Evolutionary conservation across 768 basidiomycete genomes (phyloP).

Genomic region (Lactarius indigo): DNA sequence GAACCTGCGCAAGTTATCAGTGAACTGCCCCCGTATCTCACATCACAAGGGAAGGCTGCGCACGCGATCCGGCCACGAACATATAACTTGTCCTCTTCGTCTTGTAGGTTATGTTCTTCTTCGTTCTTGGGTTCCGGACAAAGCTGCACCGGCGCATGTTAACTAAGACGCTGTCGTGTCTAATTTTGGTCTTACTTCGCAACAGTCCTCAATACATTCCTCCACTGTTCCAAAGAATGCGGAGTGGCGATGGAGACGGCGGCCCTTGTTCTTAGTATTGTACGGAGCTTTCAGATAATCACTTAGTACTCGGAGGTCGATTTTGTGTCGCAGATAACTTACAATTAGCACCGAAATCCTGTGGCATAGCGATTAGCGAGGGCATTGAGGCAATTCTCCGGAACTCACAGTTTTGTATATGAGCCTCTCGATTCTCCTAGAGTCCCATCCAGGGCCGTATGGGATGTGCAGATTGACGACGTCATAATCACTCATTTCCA

Average conservation of each 20-base stretch:
- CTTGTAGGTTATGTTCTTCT: constrained; percentile 51
- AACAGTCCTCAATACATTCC: constrained; percentile 59
- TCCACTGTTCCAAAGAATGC: constrained; percentile 58
- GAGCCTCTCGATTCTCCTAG: constrained; percentile 51
- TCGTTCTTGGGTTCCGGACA: constrained; percentile 54
- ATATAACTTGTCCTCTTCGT: constrained; percentile 50
- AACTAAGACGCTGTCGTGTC: neutral
- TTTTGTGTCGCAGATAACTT: constrained; percentile 34
- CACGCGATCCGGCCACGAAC: constrained; percentile 38
- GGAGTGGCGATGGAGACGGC: constrained; percentile 58
- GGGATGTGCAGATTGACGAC: constrained; percentile 53
- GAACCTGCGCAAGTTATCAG: constrained; percentile 37
- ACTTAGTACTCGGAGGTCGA: neutral
- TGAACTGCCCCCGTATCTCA: neutral
- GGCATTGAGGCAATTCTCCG: neutral
- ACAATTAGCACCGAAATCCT: constrained; percentile 54
- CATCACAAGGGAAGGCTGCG: neutral
- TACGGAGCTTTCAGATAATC: constrained; percentile 43
- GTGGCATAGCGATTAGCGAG: constrained; percentile 13
- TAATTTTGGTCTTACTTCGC: constrained; percentile 41
- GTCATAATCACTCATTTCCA: constrained; percentile 59
- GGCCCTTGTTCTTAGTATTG: constrained; percentile 59
- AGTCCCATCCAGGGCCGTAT: constrained; percentile 59
- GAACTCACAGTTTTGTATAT: constrained; percentile 51
- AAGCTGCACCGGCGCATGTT: constrained; percentile 33